Conservation (phyloP, 169 alveolate genomes). For the Plasmodium inui region DNA sequence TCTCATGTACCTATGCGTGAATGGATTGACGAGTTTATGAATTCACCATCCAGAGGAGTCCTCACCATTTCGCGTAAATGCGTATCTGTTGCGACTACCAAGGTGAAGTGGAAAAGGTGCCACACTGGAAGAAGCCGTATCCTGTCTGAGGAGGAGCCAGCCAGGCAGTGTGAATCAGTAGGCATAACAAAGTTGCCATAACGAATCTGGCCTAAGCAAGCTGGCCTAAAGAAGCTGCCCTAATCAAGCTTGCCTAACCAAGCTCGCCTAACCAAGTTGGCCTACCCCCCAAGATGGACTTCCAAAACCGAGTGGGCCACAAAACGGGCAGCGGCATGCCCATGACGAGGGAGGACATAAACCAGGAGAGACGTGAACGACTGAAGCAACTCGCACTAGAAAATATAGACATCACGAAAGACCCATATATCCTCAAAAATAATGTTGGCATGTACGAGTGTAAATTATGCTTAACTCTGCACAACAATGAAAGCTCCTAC, state of each 20-base stretch:
- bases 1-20: not conserved
- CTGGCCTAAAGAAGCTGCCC: too few species aligned
- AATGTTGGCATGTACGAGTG: slow-evolving; percentile 94
- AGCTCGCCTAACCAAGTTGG: too few species aligned
- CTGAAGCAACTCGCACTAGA: slow-evolving; percentile 96
- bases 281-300: slow-evolving; percentile 90
- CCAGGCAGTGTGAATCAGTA: not conserved
- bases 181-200: too few species aligned
- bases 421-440: slow-evolving; percentile 97
- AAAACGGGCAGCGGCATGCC: slow-evolving; percentile 98
- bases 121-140: not conserved
- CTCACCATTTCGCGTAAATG: not conserved
- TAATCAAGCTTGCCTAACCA: too few species aligned
- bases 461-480: slow-evolving; percentile 97
- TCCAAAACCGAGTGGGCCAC: slow-evolving; percentile 97
- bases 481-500: slow-evolving; percentile 98
- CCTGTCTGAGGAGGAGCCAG: not conserved
- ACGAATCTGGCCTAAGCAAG: too few species aligned
- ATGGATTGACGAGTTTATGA: not conserved
- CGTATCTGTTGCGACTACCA: not conserved
- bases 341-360: slow-evolving; percentile 94
- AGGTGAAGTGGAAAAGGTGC: not conserved
- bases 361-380: slow-evolving; percentile 96
- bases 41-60: not conserved
- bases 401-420: slow-evolving; percentile 95